A percentile compares a stretch with the other conserved stretches of the same genome.
These are phyloP conservation scores for Nannochloropsis gaditana DNA, from an alignment of 108 stramenopile genomes.

Conservation along the genomic window DNA sequence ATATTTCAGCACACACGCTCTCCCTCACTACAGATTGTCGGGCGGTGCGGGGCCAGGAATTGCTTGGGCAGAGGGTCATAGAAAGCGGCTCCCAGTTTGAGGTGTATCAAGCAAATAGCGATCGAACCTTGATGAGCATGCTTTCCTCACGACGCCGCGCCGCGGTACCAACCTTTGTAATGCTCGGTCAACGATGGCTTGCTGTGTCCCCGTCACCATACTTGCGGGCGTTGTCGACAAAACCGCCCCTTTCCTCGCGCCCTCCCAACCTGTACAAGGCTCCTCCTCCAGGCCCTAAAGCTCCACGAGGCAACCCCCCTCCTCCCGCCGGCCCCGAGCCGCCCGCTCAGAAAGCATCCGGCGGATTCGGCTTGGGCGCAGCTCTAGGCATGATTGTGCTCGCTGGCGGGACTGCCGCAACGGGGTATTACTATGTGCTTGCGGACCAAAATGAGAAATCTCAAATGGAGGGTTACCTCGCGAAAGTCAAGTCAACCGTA, in stretches of 20 bases:
- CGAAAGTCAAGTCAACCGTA: neutral
- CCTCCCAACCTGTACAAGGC: neutral
- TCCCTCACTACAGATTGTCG: no score
- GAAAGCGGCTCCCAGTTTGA: no score
- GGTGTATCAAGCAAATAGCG: no score
- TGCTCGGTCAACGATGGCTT: neutral
- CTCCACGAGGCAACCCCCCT: neutral
- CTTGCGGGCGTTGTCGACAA: neutral
- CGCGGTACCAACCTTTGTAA: neutral
- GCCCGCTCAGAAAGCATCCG: neutral
- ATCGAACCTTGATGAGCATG: neutral
- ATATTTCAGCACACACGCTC: no score
- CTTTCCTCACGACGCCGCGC: neutral
- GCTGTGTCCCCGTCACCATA: neutral
- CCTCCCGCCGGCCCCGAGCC: neutral
- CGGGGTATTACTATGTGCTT: constrained; percentile 7
- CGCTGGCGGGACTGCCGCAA: constrained; percentile 3
- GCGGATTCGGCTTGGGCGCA: neutral
- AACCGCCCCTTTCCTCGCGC: neutral
- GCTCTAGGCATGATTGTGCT: neutral
- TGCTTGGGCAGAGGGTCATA: no score
- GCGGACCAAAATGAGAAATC: neutral
- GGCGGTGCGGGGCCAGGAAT: no score
- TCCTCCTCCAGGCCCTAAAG: neutral
- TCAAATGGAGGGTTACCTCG: neutral